phyloP scores from a whole-genome alignment of 2,329 filamentous ascomycete genomes.

The Thermoascus crustaceus region DNA sequence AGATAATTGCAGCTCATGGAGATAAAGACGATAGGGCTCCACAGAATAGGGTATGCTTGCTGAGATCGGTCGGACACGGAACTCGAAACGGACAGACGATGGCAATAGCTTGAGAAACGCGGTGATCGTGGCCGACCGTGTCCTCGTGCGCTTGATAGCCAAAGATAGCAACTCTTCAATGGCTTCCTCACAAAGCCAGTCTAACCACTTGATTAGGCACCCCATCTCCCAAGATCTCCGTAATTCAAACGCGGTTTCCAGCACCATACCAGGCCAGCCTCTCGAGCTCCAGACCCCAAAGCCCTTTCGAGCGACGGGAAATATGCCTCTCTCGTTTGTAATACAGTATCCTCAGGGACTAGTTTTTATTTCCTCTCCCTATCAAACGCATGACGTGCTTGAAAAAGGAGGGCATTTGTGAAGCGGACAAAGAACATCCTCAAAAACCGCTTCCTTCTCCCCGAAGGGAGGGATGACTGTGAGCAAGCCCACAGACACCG shows the following conservation, averaged over 20 bases:
- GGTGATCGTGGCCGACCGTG: slow-evolving; percentile 5
- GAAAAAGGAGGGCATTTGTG: slow-evolving; percentile 58
- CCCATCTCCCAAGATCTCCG: slow-evolving; percentile 8
- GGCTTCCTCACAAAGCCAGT: slow-evolving; percentile 2
- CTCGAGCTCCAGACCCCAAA: slow-evolving; percentile 20
- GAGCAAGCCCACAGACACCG: slow-evolving; percentile 18
- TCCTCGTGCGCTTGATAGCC: background rate
- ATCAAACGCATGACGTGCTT: slow-evolving; percentile 20
- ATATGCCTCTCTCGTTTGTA: slow-evolving; percentile 63
- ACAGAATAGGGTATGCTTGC: background rate
- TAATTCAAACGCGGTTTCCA: slow-evolving; percentile 5
- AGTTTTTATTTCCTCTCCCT: slow-evolving; percentile 87
- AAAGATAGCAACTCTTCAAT: background rate
- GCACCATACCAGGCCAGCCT: slow-evolving; percentile 14
- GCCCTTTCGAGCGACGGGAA: slow-evolving; percentile 7
- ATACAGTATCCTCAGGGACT: slow-evolving; percentile 80
- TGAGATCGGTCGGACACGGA: background rate
- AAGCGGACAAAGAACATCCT: slow-evolving; percentile 90
- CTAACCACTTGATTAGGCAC: slow-evolving; percentile 8
- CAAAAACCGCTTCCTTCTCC: slow-evolving; percentile 71
- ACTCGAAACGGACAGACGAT: background rate
- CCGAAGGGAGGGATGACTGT: slow-evolving; percentile 25
- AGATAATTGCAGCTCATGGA: background rate
- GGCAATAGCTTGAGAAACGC: background rate
- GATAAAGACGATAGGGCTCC: slow-evolving; percentile 1